These are phyloP conservation scores for Stagonosporopsis chrysanthemi DNA, from an alignment of 2,329 filamentous ascomycete species.

Conservation along the genomic window DNA sequence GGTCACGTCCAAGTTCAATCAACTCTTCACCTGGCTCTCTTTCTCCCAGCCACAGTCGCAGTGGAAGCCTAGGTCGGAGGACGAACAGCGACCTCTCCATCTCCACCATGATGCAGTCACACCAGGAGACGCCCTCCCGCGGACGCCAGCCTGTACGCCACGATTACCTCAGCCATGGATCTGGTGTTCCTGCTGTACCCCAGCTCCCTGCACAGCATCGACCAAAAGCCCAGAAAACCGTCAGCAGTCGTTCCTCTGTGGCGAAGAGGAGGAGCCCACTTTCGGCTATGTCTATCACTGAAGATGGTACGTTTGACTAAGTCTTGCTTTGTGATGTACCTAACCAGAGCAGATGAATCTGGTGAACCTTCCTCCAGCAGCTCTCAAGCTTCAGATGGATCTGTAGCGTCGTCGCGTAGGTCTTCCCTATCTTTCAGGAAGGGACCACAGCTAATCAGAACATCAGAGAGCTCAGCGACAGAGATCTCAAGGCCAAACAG, in stretches of 20 bases:
- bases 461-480: constrained; percentile 16
- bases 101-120: constrained; percentile 36
- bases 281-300: constrained; percentile 15
- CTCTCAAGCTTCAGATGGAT: constrained; percentile 13
- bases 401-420: constrained; percentile 18
- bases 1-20: constrained; percentile 20
- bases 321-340: background rate
- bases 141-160: constrained; percentile 17
- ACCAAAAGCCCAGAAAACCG: constrained; percentile 2
- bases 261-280: constrained; percentile 17
- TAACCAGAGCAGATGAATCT: constrained; percentile 13
- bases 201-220: constrained; percentile 16
- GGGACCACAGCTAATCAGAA: background rate
- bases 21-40: constrained; percentile 14
- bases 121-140: constrained; percentile 13
- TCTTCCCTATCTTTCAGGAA: background rate
- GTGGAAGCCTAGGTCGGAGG: constrained; percentile 13
- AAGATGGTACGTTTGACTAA: constrained; percentile 9
- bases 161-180: constrained; percentile 8
- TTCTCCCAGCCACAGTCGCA: constrained; percentile 16
- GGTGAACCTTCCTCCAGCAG: constrained; percentile 14
- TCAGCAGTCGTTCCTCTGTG: constrained; percentile 16
- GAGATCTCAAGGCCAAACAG: constrained; percentile 21
- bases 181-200: constrained; percentile 10
- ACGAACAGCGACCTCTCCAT: constrained; percentile 32